Evolutionary conservation across 345 rosid genomes (phyloP).

Genomic region (Aethionema arabicum): DNA sequence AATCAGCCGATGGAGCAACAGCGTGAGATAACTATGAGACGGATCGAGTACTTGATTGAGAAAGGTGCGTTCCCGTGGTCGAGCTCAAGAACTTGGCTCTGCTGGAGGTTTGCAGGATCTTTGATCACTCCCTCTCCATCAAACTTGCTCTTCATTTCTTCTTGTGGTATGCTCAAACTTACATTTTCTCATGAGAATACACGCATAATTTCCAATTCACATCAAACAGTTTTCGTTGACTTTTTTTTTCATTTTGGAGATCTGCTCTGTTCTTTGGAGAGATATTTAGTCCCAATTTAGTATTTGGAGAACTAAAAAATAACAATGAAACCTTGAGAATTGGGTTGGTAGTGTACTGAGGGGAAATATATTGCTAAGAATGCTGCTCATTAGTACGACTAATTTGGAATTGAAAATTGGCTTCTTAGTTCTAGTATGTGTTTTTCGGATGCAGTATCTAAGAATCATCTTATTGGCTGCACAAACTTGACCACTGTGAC

Average conservation of each 20-base stretch:
- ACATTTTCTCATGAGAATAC: background rate
- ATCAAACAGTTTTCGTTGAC: background rate
- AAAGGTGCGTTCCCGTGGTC: conserved; percentile 58
- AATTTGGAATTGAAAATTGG: too few relatives aligned
- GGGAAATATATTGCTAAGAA: background rate
- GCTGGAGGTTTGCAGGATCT: conserved; percentile 53
- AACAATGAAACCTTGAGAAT: background rate
- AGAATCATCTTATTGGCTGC: too few relatives aligned
- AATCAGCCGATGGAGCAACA: conserved; percentile 96
- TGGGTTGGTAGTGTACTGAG: background rate
- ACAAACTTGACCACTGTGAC: too few relatives aligned
- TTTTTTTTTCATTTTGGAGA: background rate
- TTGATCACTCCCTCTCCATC: conserved; percentile 67
- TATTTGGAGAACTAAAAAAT: background rate
- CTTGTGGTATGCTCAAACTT: conserved; percentile 54
- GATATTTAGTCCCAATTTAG: background rate
- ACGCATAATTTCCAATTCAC: background rate
- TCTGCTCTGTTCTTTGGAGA: background rate
- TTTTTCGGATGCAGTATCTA: too few relatives aligned
- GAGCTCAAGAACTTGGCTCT: conserved; percentile 64
- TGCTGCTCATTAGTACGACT: too few relatives aligned
- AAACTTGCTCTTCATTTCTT: conserved; percentile 85
- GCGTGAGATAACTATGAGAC: conserved; percentile 74
- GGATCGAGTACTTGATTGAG: conserved; percentile 58
- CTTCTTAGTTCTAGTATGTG: too few relatives aligned